phyloP scores from a whole-genome alignment of 1,284 basidiomycete genomes.

The Wallemia mellicola region DNA sequence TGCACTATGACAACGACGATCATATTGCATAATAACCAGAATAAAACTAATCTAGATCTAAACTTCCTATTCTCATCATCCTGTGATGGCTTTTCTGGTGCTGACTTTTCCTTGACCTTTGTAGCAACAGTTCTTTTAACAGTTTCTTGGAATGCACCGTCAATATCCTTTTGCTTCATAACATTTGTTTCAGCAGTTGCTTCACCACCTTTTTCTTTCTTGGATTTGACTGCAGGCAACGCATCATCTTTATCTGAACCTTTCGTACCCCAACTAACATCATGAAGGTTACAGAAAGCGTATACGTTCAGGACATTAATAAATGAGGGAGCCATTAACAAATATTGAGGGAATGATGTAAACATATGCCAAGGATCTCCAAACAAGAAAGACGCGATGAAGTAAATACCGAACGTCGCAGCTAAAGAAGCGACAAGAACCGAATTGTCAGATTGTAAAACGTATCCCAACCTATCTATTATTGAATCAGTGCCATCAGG shows the following conservation, averaged over 20 bases:
- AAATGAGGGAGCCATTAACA: conserved; percentile 56
- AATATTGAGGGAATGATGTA: conserved; percentile 31
- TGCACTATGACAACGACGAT: conserved; percentile 11
- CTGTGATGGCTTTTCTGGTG: conserved; percentile 4
- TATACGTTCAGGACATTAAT: conserved; percentile 86
- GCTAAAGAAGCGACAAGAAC: conserved; percentile 59
- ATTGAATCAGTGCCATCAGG: conserved; percentile 16
- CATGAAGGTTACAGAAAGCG: conserved; percentile 38
- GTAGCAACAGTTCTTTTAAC: conserved; percentile 29
- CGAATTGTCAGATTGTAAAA: conserved; percentile 31
- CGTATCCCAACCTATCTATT: neutral
- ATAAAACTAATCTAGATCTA: conserved; percentile 13
- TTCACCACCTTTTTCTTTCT: conserved; percentile 37
- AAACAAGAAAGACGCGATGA: conserved; percentile 61
- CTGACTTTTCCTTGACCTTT: neutral
- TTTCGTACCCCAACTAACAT: conserved; percentile 52
- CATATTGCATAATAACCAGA: conserved; percentile 13
- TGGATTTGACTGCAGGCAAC: conserved; percentile 63
- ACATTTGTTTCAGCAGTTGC: conserved; percentile 42
- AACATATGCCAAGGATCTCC: conserved; percentile 91
- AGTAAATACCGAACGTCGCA: conserved; percentile 53
- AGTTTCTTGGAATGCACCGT: conserved; percentile 74
- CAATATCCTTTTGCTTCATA: conserved; percentile 51
- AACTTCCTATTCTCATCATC: conserved; percentile 16
- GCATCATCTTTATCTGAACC: conserved; percentile 85